Percentiles rank a stretch among this genome's conserved stretches.
Evolutionary conservation across 2,329 filamentous ascomycete species (phyloP).

Genomic region (Fusarium sp.): DNA sequence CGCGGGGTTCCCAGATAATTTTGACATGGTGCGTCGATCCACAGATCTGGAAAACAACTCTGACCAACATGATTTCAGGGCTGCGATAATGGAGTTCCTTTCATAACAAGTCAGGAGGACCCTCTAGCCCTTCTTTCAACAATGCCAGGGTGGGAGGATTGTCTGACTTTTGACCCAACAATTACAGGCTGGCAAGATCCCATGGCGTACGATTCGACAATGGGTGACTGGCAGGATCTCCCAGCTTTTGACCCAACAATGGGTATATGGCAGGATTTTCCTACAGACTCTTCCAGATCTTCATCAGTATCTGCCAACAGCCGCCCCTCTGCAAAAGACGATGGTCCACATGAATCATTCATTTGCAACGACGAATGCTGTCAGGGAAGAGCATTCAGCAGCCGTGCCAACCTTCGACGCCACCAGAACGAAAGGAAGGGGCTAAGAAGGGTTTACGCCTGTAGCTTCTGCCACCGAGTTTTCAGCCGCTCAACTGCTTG

Average conservation of each 20-base stretch:
- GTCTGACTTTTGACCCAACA: neutral
- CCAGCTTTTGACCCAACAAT: neutral
- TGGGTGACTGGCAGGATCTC: neutral
- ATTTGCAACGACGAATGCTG: constrained; percentile 7
- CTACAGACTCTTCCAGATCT: neutral
- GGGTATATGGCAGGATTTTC: neutral
- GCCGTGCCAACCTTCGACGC: constrained; percentile 6
- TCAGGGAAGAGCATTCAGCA: constrained; percentile 6
- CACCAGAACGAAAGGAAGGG: constrained; percentile 6
- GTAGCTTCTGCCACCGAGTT: neutral
- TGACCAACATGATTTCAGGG: neutral
- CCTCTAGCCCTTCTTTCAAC: neutral
- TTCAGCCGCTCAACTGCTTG: constrained; percentile 3
- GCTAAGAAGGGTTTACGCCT: neutral
- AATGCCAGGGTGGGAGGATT: neutral
- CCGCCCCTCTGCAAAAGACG: neutral
- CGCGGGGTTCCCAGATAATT: neutral
- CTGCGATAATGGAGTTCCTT: neutral
- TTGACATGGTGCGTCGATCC: neutral
- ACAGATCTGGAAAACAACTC: neutral
- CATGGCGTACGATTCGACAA: neutral
- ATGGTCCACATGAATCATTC: neutral
- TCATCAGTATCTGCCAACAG: constrained; percentile 1
- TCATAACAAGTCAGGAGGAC: neutral
- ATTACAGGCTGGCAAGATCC: neutral